Evolutionary conservation across 73 alveolate genomes (phyloP), one percentile per base, ranked within the genome.

Genomic region (Paramecium sexaurelia): DNA sequence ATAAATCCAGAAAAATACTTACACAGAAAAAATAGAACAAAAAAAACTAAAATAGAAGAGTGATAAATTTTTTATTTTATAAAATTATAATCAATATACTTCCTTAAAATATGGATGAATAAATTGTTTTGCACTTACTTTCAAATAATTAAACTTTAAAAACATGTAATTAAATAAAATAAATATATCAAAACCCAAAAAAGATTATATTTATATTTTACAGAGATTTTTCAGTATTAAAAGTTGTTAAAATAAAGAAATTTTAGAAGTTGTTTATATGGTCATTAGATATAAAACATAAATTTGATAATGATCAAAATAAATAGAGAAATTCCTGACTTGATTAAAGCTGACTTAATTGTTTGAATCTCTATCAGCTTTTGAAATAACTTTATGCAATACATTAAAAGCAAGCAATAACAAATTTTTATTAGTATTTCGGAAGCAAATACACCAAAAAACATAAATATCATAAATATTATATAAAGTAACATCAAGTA

Each of bases 1-100:
- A 6, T 29, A 41, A 78, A 37, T 45, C 90, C 90, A 9, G 90
- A 19, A 39, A 20, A 19, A 1, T 78, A 41, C 22, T 40, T 78
- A 20, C 27, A 7, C 6, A 78, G 90, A 78, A 78, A 78, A 78
- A 78, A 55, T 40, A 71, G 56, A 71, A 15, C 37, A 71, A 71
- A 71, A 41, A 13, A 78, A 7, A 8, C 29, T 5, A 43, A 78
- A 78, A n/a, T 45, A 35, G 40, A 41, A 29, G 55, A 35, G 35
- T 71, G 86, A 71, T 33, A 10, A 51, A 51, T 5, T 17, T 51
- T 51, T 29, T 51, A 51, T 51, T 17, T 51, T 51, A 51, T 51
- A n/a, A 17, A 17, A 51, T 43, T 51, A 51, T n/a, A 51, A 1
- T 1, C 17, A 51, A 4, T 10, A 51, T 51, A 51, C 32, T 51